Evolutionary conservation across 2,329 filamentous ascomycete genomes (phyloP), one percentile per base, ranked within the genome.

Genomic region (Fusarium irregulare): DNA sequence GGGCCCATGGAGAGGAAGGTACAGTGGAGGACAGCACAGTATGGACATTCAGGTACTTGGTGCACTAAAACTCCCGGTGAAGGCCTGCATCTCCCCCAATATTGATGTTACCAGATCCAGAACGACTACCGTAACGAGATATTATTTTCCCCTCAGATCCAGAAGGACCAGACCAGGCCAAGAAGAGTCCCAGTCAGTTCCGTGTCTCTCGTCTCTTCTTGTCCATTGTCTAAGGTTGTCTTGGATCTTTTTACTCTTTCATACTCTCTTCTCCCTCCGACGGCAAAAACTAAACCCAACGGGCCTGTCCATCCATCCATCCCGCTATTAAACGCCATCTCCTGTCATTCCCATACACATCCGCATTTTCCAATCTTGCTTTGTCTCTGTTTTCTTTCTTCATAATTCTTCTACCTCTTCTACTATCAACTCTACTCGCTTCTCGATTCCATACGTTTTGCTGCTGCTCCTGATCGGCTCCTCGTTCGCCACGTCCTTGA

Each of bases 21-120:
- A 51, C 32, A 41, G 18, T 34, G 20, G 18, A 51, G 18, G 34
- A 28, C 23, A 51, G 18, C 48, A 27, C 23, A 51, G 18, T 51
- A 20, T 25, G 23, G 23, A 25, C 49, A 25, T 32, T 41, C 21
- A 61, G 44, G 64, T 64, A 71, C 67, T 53, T 54, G 45, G 16
- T 48, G 46, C 54, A 51, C 68, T 72, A 66, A 66, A 68, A 66
- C 56, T 66, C 68, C 68, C 68, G 45, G 53, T 68, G 69, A 56
- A 68, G 66, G 71, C 68, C 66, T 72, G 72, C 67, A 66, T 71
- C 66, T 56, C 48, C 58, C 68, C 60, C 34, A 68, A 65, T 68
- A 60, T 53, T 53, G 34, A 53, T 53, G 49, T 28, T 53, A 53
- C 66, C 63, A 70, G 68, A 72, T 72, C 61, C 66, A 72, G 68